Conservation (phyloP, 192 early-diverging fungal species). For the Coemansia sp. region DNA sequence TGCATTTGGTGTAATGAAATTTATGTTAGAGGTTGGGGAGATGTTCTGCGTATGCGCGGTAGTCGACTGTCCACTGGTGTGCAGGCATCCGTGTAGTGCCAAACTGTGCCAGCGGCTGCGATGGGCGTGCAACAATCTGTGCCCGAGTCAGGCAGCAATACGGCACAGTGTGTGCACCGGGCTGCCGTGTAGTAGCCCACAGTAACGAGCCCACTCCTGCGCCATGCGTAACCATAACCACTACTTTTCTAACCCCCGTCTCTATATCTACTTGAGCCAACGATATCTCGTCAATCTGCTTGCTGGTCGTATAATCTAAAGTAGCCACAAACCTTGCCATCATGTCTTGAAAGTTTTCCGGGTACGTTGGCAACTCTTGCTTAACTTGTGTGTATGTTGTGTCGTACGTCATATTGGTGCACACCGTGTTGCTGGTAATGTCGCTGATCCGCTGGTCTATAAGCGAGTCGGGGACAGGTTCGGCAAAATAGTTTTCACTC, state of each 20-base stretch:
- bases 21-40: neutral
- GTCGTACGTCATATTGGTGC: conserved; percentile 20
- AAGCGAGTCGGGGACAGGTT: conserved; percentile 32
- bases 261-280: neutral
- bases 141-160: conserved; percentile 46
- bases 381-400: conserved; percentile 5
- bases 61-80: conserved; percentile 29
- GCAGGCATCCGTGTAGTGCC: conserved; percentile 28
- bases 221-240: conserved; percentile 50
- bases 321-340: conserved; percentile 44
- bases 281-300: conserved; percentile 10
- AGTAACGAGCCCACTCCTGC: conserved; percentile 39
- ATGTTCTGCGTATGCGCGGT: conserved; percentile 13
- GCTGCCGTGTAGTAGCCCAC: conserved; percentile 42
- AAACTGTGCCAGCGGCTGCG: conserved; percentile 24
- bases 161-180: conserved; percentile 23
- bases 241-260: conserved; percentile 10
- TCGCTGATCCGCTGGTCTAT: conserved; percentile 14
- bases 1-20: neutral
- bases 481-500: conserved; percentile 41
- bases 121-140: conserved; percentile 9
- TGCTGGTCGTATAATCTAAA: conserved; percentile 18
- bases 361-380: conserved; percentile 28
- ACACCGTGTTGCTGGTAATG: conserved; percentile 4
- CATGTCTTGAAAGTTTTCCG: conserved; percentile 49